Percentiles rank a stretch among this genome's conserved stretches.
Conservation (phyloP, 2,329 filamentous ascomycete species). For the Aspergillus fumigatus region DNA sequence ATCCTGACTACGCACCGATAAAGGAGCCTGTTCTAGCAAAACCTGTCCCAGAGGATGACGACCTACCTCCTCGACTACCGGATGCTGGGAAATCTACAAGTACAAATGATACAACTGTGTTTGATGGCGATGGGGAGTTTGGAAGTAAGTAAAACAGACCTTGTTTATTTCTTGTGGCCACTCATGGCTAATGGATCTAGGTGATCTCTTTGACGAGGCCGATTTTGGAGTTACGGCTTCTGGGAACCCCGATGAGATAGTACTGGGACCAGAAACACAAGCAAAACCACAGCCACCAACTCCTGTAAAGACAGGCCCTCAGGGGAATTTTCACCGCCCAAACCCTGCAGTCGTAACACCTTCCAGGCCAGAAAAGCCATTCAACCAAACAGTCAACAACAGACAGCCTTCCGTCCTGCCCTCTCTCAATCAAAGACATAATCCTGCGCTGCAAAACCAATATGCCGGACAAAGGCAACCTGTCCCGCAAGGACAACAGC, state of each 20-base stretch:
- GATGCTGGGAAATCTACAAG: slow-evolving; percentile 26
- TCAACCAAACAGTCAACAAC: slow-evolving; percentile 17
- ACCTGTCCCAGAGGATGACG: slow-evolving; percentile 43
- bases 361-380: slow-evolving; percentile 35
- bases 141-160: slow-evolving; percentile 31
- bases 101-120: slow-evolving; percentile 24
- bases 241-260: slow-evolving; percentile 72
- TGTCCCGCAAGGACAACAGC: slow-evolving; percentile 13
- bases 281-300: slow-evolving; percentile 23
- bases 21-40: slow-evolving; percentile 47
- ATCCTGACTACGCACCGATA: slow-evolving; percentile 63
- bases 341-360: slow-evolving; percentile 31
- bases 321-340: slow-evolving; percentile 14
- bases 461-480: slow-evolving; percentile 14
- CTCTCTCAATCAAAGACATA: slow-evolving; percentile 15
- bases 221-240: slow-evolving; percentile 68
- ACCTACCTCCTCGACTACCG: slow-evolving; percentile 33
- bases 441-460: slow-evolving; percentile 13
- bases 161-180: background rate
- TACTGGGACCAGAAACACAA: slow-evolving; percentile 43
- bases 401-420: slow-evolving; percentile 21
- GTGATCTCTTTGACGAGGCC: slow-evolving; percentile 67
- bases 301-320: slow-evolving; percentile 20
- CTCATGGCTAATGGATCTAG: slow-evolving; percentile 23
- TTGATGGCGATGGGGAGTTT: slow-evolving; percentile 41